Conservation (phyloP, 2,329 filamentous ascomycete species). For the Sporothrix luriei region DNA sequence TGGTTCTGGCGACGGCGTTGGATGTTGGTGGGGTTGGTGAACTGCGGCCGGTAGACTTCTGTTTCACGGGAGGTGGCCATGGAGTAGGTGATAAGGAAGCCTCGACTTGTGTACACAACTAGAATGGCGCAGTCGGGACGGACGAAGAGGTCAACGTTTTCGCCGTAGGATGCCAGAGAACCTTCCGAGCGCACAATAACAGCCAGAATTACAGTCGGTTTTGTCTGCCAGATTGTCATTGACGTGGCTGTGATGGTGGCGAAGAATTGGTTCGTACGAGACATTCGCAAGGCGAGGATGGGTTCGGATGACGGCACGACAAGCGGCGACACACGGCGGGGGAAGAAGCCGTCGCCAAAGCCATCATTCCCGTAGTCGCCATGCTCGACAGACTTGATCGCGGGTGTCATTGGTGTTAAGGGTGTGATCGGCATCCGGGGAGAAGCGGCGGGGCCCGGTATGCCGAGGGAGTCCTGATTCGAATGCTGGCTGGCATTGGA, state of each 20-base stretch:
- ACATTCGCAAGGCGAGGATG: slow-evolving; percentile 74
- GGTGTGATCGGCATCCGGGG: slow-evolving; percentile 52
- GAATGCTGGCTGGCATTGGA: slow-evolving; percentile 36
- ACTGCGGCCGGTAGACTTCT: slow-evolving; percentile 81
- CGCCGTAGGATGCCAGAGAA: slow-evolving; percentile 81
- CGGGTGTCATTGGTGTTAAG: slow-evolving; percentile 59
- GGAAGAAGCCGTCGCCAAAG: slow-evolving; percentile 39
- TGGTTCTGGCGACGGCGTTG: slow-evolving; percentile 65
- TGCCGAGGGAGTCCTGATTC: slow-evolving; percentile 44
- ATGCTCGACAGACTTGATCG: slow-evolving; percentile 61
- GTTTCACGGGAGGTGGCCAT: slow-evolving; percentile 81
- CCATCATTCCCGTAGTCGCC: slow-evolving; percentile 48
- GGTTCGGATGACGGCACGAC: slow-evolving; percentile 59
- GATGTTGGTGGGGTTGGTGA: slow-evolving; percentile 67
- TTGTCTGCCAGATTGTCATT: slow-evolving; percentile 95
- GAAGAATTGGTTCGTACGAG: slow-evolving; percentile 79
- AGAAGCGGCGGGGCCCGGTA: slow-evolving; percentile 41
- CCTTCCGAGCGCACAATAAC: slow-evolving; percentile 78
- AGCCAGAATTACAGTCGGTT: slow-evolving; percentile 88
- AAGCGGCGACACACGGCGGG: slow-evolving; percentile 33
- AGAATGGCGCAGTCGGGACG: slow-evolving; percentile 91
- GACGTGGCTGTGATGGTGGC: slow-evolving; percentile 82
- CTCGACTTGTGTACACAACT: slow-evolving; percentile 81
- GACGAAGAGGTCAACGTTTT: slow-evolving; percentile 80
- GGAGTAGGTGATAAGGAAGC: slow-evolving; percentile 93